Percentiles rank a stretch among this genome's conserved stretches.
phyloP scores from a whole-genome alignment of 1,284 basidiomycete species.

The Rhizoctonia solani region DNA sequence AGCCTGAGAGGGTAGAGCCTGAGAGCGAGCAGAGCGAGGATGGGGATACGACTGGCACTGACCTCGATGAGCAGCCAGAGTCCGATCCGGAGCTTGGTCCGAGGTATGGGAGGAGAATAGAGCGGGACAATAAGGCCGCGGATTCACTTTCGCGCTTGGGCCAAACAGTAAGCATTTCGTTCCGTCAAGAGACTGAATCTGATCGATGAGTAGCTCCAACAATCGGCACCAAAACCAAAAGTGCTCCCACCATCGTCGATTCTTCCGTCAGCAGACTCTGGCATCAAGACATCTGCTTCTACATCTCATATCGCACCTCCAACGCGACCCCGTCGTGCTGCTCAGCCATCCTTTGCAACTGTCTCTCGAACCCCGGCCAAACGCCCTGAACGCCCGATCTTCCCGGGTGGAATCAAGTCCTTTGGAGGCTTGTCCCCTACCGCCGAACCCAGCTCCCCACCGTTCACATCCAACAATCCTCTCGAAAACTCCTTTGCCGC shows the following conservation, averaged over 20 bases:
- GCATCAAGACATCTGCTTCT: not conserved
- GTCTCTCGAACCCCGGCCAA: slow-evolving; percentile 8
- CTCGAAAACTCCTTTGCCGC: slow-evolving; percentile 27
- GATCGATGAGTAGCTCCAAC: slow-evolving; percentile 12
- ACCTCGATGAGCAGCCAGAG: slow-evolving; percentile 2
- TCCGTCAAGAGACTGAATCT: not conserved
- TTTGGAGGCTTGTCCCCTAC: slow-evolving; percentile 26
- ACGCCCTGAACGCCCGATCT: slow-evolving; percentile 3
- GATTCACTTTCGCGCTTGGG: slow-evolving; percentile 15
- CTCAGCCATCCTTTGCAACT: slow-evolving; percentile 26
- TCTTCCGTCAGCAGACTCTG: not conserved
- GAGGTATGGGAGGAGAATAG: not conserved
- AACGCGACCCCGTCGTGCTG: slow-evolving; percentile 9
- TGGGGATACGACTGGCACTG: not conserved
- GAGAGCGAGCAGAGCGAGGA: slow-evolving; percentile 22
- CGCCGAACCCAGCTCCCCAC: slow-evolving; percentile 20
- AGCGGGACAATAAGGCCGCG: slow-evolving; percentile 1
- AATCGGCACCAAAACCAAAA: slow-evolving; percentile 8
- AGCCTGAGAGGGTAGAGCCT: not conserved
- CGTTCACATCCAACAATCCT: slow-evolving; percentile 3
- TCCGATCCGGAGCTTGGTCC: not conserved
- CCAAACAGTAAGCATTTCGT: slow-evolving; percentile 12
- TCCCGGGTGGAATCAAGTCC: slow-evolving; percentile 13
- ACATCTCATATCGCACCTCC: slow-evolving; percentile 7
- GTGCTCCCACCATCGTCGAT: slow-evolving; percentile 16